A percentile compares a stretch with the other conserved stretches of the same genome.
Evolutionary conservation across 2,329 filamentous ascomycete genomes (phyloP).

Genomic region (Nectriaceae sp.): DNA sequence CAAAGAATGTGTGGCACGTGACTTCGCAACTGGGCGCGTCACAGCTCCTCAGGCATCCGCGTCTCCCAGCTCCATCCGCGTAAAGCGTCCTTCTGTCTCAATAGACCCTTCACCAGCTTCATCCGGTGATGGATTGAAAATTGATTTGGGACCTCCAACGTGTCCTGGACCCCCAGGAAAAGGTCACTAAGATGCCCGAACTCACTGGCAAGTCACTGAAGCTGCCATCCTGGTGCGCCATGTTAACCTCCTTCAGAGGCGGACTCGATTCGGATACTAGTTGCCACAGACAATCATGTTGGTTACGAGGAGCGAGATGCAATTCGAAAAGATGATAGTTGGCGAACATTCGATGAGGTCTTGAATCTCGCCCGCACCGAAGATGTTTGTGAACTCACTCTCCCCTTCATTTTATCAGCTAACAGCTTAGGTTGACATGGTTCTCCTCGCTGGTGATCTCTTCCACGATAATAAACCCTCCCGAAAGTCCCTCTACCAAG

Average conservation of each 20-base stretch:
- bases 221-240: not conserved
- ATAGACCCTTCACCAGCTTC: too few species aligned
- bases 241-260: constrained; percentile 44
- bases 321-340: constrained; percentile 95
- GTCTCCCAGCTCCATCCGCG: constrained; percentile 20
- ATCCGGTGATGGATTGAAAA: too few species aligned
- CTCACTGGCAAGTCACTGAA: constrained; percentile 26
- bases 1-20: constrained; percentile 31
- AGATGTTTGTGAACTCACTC: constrained; percentile 62
- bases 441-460: constrained; percentile 88
- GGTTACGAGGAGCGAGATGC: constrained; percentile 93
- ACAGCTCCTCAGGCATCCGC: constrained; percentile 15
- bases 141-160: too few species aligned
- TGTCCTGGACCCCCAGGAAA: too few species aligned
- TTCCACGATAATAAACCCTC: constrained; percentile 99
- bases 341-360: constrained; percentile 93
- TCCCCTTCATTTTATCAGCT: constrained; percentile 1
- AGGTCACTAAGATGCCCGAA: constrained; percentile 33
- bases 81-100: constrained; percentile 16
- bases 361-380: constrained; percentile 83
- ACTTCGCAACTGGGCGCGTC: constrained; percentile 31
- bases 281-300: constrained; percentile 97
- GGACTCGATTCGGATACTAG: constrained; percentile 91
- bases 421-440: constrained; percentile 77
- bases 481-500: constrained; percentile 92